Conservation (phyloP, 192 early-diverging fungal genomes). For the Podila minutissima region DNA sequence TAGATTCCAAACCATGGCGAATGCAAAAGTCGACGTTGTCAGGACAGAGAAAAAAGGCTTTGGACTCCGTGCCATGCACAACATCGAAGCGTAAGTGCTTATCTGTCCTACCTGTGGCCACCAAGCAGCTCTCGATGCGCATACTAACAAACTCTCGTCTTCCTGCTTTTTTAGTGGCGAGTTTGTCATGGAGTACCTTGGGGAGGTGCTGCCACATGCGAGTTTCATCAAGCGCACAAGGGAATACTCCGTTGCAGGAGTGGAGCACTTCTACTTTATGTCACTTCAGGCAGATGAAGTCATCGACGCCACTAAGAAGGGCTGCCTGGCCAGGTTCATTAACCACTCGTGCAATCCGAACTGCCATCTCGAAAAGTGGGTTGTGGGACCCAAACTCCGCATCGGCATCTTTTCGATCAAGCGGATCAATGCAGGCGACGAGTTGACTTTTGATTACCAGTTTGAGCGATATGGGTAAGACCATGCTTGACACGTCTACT, state of each 20-base stretch:
- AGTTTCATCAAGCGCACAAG: constrained; percentile 86
- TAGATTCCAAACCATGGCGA: constrained; percentile 88
- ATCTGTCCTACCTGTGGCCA: background rate
- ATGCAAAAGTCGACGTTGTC: constrained; percentile 89
- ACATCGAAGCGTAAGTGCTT: constrained; percentile 67
- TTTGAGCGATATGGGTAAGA: constrained; percentile 92
- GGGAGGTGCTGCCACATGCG: constrained; percentile 86
- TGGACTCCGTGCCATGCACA: constrained; percentile 82
- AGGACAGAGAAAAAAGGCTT: constrained; percentile 93
- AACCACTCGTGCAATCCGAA: constrained; percentile 99
- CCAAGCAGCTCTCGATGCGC: background rate
- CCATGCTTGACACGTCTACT: background rate
- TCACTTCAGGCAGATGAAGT: constrained; percentile 89
- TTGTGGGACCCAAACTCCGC: constrained; percentile 86
- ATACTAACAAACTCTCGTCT: background rate
- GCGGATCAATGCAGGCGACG: constrained; percentile 79
- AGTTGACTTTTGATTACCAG: constrained; percentile 99
- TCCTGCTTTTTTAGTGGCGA: constrained; percentile 62
- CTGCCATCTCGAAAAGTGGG: constrained; percentile 96
- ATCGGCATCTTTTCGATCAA: constrained; percentile 96
- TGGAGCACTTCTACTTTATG: constrained; percentile 99
- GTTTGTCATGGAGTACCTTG: constrained; percentile 98
- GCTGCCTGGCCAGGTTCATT: constrained; percentile 95
- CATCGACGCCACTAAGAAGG: constrained; percentile 95
- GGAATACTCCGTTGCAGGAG: constrained; percentile 83